phyloP scores from a whole-genome alignment of 768 basidiomycete species.

The Clathrus columnatus region DNA sequence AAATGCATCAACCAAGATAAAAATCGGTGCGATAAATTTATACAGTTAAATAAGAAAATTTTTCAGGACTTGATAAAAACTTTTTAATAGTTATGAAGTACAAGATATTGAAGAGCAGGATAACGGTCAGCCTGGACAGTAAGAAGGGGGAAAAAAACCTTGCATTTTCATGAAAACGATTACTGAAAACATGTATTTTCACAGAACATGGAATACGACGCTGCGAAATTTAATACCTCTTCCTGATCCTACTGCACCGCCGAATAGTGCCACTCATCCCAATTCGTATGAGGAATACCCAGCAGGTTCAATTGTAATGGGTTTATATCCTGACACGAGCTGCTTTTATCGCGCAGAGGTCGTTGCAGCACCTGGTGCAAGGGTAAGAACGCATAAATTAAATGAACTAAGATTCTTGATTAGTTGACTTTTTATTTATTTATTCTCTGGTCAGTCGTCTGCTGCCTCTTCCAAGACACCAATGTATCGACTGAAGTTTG shows the following conservation, averaged over 20 bases:
- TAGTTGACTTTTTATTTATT: neutral
- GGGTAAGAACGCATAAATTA: conserved; percentile 25
- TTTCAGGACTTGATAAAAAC: neutral
- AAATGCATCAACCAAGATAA: conserved; percentile 66
- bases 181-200: conserved; percentile 6
- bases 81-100: conserved; percentile 62
- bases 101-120: conserved; percentile 81
- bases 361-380: conserved; percentile 47
- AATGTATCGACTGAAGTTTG: conserved; percentile 74
- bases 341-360: conserved; percentile 88
- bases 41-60: neutral
- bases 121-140: conserved; percentile 61
- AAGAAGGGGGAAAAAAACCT: conserved; percentile 13
- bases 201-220: conserved; percentile 60
- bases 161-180: neutral
- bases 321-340: conserved; percentile 85
- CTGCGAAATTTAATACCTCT: conserved; percentile 68
- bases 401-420: neutral
- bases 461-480: conserved; percentile 38
- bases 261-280: conserved; percentile 53
- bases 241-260: conserved; percentile 57
- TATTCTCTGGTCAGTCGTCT: neutral
- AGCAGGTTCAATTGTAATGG: conserved; percentile 68
- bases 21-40: conserved; percentile 39
- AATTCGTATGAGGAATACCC: conserved; percentile 65